Base-by-base conservation (phyloP, 1,284 basidiomycete genomes). In the Irpex sp. region DNA sequence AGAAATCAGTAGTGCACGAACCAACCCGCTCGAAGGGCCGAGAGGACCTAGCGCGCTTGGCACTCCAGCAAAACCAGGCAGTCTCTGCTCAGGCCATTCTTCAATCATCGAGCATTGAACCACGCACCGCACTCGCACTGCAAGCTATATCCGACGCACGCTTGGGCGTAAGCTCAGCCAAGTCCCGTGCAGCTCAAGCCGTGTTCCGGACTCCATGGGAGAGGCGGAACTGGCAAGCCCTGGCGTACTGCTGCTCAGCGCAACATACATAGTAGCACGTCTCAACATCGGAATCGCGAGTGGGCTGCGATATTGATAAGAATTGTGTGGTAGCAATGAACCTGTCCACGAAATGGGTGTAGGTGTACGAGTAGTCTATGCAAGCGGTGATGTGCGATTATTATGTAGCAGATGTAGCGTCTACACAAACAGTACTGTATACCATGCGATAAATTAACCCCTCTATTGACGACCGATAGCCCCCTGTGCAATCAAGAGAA, bases 1-100 rank as follows among this genome's bases (percentile, higher is more conserved):
- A 92, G 68, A 81, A 80, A 60, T 82, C 83, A 6, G 72, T 90
- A 1, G 76, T 82, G 50, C 74, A 77, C 0, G 85, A 89, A 65
- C 90, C 90, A 13, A 76, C 81, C 1, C 78, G 77, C 51, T 64
- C 73, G 21, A 78, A 81, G 62, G 74, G 78, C 36, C 80, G 88
- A 39, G 79, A 78, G 50, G 74, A 81, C 39, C 77, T 92, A 5
- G 87, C 87, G 1, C 75, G 74, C 0, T 71, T 92, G 59, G 72
- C 80, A 21, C 69, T 91, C 26, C 85, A 85, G 65, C 76, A 73
- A 51, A 78, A 79, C 21, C 70, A 81, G 58, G 74, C 76, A 47
- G 71, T 74, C 19, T 72, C 75, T 21, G 83, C 79, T 5, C 75
- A 75, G 49, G 79, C 79, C 7, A 67, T 79, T 36, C 72, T 81